Evolutionary conservation across 345 rosid genomes (phyloP).

Genomic region (Camelina laxa): DNA sequence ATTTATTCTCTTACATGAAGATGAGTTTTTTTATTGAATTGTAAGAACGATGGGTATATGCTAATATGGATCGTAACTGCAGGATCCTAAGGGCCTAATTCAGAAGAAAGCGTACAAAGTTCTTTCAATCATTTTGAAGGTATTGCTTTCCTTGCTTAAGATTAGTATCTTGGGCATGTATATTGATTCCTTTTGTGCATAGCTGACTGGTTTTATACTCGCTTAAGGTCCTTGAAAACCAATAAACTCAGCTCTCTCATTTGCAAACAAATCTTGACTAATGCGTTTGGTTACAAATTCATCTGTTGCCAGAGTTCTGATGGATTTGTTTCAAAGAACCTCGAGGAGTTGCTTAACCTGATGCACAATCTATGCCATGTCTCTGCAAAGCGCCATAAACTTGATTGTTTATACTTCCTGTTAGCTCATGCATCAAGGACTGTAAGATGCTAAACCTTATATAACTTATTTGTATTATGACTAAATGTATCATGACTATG

Average conservation of each 20-base stretch:
- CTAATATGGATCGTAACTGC: slow-evolving; percentile 42
- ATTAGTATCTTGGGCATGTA: slow-evolving; percentile 24
- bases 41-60: slow-evolving; percentile 10
- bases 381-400: slow-evolving; percentile 90
- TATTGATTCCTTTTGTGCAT: slow-evolving; percentile 17
- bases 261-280: slow-evolving; percentile 17
- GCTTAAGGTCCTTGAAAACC: slow-evolving; percentile 20
- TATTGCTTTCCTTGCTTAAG: slow-evolving; percentile 36
- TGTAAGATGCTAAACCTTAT: slow-evolving; percentile 23
- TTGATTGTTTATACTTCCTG: slow-evolving; percentile 84
- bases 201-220: slow-evolving; percentile 17
- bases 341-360: slow-evolving; percentile 67
- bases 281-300: slow-evolving; percentile 25
- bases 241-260: not conserved
- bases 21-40: slow-evolving; percentile 1
- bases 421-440: slow-evolving; percentile 71
- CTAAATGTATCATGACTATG: slow-evolving; percentile 11
- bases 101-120: slow-evolving; percentile 97
- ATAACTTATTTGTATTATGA: slow-evolving; percentile 25
- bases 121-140: slow-evolving; percentile 82
- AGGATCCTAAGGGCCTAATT: slow-evolving; percentile 73
- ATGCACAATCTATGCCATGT: slow-evolving; percentile 90
- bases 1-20: slow-evolving; percentile 14
- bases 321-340: slow-evolving; percentile 59
- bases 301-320: slow-evolving; percentile 57